phyloP scores from a whole-genome alignment of 495 filamentous ascomycete species.

The Pseudomonodictys pantanalensis region DNA sequence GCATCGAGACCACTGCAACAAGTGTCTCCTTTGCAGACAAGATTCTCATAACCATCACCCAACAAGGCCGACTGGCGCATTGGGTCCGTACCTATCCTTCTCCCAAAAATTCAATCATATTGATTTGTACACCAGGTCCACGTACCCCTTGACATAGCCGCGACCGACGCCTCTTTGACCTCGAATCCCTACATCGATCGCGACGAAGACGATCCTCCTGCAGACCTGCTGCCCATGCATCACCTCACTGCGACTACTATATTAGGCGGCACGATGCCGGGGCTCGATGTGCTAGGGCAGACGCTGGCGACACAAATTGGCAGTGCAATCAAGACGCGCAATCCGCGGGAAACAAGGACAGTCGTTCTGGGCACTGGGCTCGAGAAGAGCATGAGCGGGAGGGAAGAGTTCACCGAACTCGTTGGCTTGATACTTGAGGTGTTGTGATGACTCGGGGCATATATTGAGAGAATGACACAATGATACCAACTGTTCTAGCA shows the following conservation, averaged over 20 bases:
- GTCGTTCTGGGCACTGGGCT: slow-evolving; percentile 82
- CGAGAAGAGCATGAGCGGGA: slow-evolving; percentile 44
- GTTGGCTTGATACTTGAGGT: slow-evolving; percentile 75
- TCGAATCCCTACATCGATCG: slow-evolving; percentile 49
- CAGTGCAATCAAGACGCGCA: slow-evolving; percentile 66
- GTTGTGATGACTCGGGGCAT: slow-evolving; percentile 42
- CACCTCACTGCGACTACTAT: slow-evolving; percentile 85
- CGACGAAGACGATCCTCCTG: slow-evolving; percentile 45
- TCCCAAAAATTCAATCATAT: not conserved
- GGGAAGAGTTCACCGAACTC: slow-evolving; percentile 77
- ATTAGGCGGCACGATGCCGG: slow-evolving; percentile 75
- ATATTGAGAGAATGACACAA: not conserved
- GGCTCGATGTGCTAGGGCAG: slow-evolving; percentile 80
- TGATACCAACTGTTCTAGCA: too few species aligned
- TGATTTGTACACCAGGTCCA: slow-evolving; percentile 61
- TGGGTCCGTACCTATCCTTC: slow-evolving; percentile 61
- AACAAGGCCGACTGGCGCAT: slow-evolving; percentile 80
- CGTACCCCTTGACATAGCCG: slow-evolving; percentile 64
- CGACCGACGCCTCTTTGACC: slow-evolving; percentile 52
- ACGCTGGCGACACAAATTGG: slow-evolving; percentile 86
- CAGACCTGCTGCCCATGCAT: slow-evolving; percentile 67
- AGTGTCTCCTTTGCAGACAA: slow-evolving; percentile 79
- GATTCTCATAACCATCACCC: slow-evolving; percentile 85
- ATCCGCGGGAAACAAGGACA: slow-evolving; percentile 73
- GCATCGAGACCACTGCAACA: slow-evolving; percentile 67